These are phyloP conservation scores for Kazachstania viticola DNA, from an alignment of 805 yeast genomes.

Conservation along the genomic window DNA sequence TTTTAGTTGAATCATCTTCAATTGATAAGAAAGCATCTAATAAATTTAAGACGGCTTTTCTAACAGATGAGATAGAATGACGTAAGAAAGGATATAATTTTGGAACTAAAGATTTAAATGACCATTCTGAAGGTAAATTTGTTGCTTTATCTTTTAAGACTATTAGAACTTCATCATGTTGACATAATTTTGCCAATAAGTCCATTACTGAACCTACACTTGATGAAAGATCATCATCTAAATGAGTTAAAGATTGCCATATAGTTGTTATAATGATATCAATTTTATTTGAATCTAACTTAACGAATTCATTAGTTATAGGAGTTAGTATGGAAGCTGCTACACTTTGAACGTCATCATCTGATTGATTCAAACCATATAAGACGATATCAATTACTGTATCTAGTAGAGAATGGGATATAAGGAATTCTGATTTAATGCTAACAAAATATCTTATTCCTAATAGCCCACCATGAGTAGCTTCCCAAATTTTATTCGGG, in stretches of 20 bases:
- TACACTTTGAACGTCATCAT: slow-evolving; percentile 95
- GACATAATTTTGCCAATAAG: slow-evolving; percentile 73
- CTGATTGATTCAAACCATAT: slow-evolving; percentile 67
- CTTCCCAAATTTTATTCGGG: slow-evolving; percentile 70
- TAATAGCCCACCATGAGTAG: slow-evolving; percentile 94
- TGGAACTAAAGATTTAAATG: slow-evolving; percentile 75
- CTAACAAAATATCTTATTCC: slow-evolving; percentile 89
- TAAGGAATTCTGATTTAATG: slow-evolving; percentile 69
- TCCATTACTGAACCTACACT: slow-evolving; percentile 96
- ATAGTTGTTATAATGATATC: slow-evolving; percentile 49
- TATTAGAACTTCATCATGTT: slow-evolving; percentile 65
- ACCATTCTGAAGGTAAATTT: slow-evolving; percentile 35
- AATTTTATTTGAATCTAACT: slow-evolving; percentile 38
- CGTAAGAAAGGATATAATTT: slow-evolving; percentile 84
- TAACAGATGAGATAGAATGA: slow-evolving; percentile 84
- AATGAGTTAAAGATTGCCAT: slow-evolving; percentile 80
- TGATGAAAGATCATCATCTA: slow-evolving; percentile 87
- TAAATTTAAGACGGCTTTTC: slow-evolving; percentile 78
- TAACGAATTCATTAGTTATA: slow-evolving; percentile 78
- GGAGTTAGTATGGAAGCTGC: slow-evolving; percentile 91
- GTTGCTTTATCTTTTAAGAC: slow-evolving; percentile 54
- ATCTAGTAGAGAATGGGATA: slow-evolving; percentile 45
- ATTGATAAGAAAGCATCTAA: slow-evolving; percentile 61
- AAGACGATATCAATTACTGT: slow-evolving; percentile 74
- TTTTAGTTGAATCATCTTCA: slow-evolving; percentile 37